These are phyloP conservation scores for Phaeolepiota aurea DNA, from an alignment of 768 basidiomycete genomes.

Conservation along the genomic window DNA sequence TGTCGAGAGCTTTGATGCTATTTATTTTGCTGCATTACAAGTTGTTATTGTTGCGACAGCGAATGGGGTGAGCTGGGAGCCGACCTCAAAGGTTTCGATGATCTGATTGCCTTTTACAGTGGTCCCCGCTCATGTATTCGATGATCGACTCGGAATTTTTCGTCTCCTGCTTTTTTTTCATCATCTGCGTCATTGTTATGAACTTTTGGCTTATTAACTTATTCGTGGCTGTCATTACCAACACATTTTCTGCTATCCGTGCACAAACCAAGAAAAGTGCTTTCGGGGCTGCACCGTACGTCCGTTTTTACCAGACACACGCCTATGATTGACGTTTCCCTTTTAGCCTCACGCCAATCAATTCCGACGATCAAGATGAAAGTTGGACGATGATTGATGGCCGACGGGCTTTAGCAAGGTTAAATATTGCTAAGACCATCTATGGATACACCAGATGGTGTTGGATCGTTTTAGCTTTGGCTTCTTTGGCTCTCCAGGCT, in stretches of 20 bases:
- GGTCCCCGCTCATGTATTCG: constrained; percentile 77
- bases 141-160: constrained; percentile 90
- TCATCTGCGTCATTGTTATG: constrained; percentile 73
- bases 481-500: constrained; percentile 66
- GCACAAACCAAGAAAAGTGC: constrained; percentile 85
- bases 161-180: constrained; percentile 82
- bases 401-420: constrained; percentile 25
- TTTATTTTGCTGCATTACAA: constrained; percentile 75
- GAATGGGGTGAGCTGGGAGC: constrained; percentile 45
- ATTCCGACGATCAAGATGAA: constrained; percentile 52
- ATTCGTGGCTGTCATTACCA: constrained; percentile 93
- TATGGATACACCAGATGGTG: constrained; percentile 56
- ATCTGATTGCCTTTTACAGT: constrained; percentile 34
- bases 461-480: constrained; percentile 72
- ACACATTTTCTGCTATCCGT: constrained; percentile 84
- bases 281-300: constrained; percentile 76
- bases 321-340: not conserved
- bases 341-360: constrained; percentile 22
- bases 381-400: constrained; percentile 45
- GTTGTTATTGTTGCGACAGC: constrained; percentile 79
- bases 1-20: constrained; percentile 81
- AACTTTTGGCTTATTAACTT: constrained; percentile 94
- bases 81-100: not conserved
- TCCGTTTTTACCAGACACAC: constrained; percentile 8
- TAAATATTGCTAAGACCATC: constrained; percentile 43